Evolutionary conservation across 2,329 filamentous ascomycete species (phyloP), one percentile per base, ranked within the genome.

Genomic region (Septoria linicola): DNA sequence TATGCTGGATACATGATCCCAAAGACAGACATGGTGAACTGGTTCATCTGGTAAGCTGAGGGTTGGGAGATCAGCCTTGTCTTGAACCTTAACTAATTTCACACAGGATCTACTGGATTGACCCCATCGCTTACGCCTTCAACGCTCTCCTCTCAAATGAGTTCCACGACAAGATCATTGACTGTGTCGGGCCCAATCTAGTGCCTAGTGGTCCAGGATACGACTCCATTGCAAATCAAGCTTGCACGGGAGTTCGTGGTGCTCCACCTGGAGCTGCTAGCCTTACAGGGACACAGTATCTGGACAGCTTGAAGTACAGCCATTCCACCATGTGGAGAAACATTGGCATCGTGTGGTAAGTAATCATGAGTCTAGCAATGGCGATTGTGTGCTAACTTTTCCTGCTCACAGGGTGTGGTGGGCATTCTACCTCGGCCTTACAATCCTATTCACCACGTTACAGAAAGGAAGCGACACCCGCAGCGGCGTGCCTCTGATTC

Each of bases 61-160:
- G 23, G 5, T 5, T 5, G 23, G 5, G 23, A 27, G 5, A 27
- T 27, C 5, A 27, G 5, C 5, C 23, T 10, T 27, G 5, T 51
- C 3, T 21, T 14, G 34, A 14, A n/a, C 39, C 11, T 20, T 13
- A n/a, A 3, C 19, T 36, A 20, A 40, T n/a, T 6, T 7, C n/a
- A 23, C 8, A 14, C 14, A 40, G 70, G 71, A 53, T 73, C 10
- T 53, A 66, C 7, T 73, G 71, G 66, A 66, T 74, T 55, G 73
- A 74, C 56, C 85, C 85, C 0, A 70, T 89, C 2, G 80, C 85
- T 0, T 89, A 88, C 51, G 82, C 76, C 0, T 89, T 88, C 51
- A 35, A 49, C n/a, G 37, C 37, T 7, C 16, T 47, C 16, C 35
- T 49, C 19, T 41, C 45, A 1, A 49, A 49, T 4, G 45, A 49